Conservation (phyloP, 305 asterid species). For the Solanum aculeatissimum region DNA sequence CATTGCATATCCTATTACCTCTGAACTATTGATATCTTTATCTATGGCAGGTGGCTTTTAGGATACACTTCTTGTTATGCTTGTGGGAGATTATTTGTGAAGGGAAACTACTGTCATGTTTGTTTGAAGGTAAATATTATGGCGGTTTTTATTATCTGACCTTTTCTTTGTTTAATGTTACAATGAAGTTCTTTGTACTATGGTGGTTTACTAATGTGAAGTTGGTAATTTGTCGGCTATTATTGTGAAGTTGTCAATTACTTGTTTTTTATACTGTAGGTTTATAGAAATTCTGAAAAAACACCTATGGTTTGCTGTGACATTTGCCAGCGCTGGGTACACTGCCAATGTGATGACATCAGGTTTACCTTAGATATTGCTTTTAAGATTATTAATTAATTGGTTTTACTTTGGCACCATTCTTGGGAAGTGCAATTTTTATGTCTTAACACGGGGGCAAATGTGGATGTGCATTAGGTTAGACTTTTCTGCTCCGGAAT, state of each 20-base stretch:
- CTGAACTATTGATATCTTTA: constrained; percentile 14
- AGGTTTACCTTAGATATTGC: constrained; percentile 34
- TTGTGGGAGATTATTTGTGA: constrained; percentile 92
- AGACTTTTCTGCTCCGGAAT: background rate
- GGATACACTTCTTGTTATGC: constrained; percentile 99
- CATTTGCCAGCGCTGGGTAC: constrained; percentile 97
- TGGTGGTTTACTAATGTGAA: background rate
- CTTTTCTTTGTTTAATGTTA: background rate
- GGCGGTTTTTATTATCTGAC: background rate
- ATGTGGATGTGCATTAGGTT: background rate
- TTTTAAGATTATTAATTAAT: background rate
- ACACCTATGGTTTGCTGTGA: constrained; percentile 99
- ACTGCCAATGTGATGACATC: constrained; percentile 94
- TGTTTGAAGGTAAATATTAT: constrained; percentile 65
- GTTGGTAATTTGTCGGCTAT: background rate
- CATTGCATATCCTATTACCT: background rate
- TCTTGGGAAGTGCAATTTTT: background rate
- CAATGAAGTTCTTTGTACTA: background rate
- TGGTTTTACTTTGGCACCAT: background rate
- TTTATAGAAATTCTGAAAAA: constrained; percentile 96
- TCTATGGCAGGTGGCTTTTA: constrained; percentile 83
- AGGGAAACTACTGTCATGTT: constrained; percentile 95
- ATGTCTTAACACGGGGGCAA: background rate
- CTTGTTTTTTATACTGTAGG: constrained; percentile 36
- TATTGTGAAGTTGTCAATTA: background rate